Base-by-base conservation (phyloP, 2,329 filamentous ascomycete genomes). In the Samsoniella hepiali region DNA sequence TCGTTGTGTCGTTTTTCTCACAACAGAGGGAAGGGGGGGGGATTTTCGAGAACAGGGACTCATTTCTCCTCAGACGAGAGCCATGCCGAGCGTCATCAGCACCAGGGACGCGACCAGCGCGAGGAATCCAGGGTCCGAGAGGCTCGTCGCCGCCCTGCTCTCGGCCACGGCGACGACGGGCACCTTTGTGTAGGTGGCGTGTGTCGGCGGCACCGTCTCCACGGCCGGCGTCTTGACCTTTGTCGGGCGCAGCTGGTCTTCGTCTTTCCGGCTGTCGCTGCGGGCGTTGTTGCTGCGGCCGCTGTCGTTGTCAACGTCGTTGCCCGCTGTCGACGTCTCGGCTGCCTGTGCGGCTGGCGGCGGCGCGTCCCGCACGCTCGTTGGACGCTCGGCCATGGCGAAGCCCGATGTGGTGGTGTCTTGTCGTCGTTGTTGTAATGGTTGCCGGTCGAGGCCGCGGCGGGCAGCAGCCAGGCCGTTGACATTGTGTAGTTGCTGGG, bases 61-160 rank as follows among this genome's bases (percentile, higher is more conserved):
- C n/a, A 29, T 3, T 7, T 15, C 8, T 40, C 32, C 31, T 63
- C 47, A 63, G 9, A 63, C 40, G 15, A 63, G 47, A 5, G 54
- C 44, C 61, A 63, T 63, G 2, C 61, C 61, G 36, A 58, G 36
- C 45, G 54, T 63, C 45, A 63, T 54, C 34, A 63, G 29, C 27
- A 54, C 61, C 34, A 63, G 11, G 0, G 61, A 45, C 53, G 61
- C 61, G 29, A 38, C 61, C 61, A 63, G 61, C 47, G 49, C 54
- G n/a, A 58, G 27, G 34, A 54, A 58, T 3, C 61, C 61, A 15
- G 45, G 55, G n/a, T 58, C 61, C n/a, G 53, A 63, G 11, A 11
- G 9, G 1, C 34, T 57, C 34, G 34, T 63, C 22, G 15, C 15
- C 10, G 31, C 53, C 3, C 15, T 29, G 44, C 61, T 63, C 34